Evolutionary conservation across 805 yeast genomes (phyloP), one percentile per base, ranked within the genome.

Genomic region (Yarrowia sp.): DNA sequence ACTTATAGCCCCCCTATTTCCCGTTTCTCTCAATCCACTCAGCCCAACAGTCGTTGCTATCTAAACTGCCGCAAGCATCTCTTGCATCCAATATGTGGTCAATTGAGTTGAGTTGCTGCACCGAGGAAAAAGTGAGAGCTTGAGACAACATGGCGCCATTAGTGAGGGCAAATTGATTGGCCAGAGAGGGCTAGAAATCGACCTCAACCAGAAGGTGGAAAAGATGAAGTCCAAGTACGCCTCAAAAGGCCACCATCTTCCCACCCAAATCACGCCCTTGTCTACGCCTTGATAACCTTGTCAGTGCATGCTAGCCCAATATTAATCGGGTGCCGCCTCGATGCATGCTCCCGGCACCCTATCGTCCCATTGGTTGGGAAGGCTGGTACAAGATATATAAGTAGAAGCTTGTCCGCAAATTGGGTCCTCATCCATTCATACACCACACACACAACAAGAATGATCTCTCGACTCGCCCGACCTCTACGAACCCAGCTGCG

Each of bases 61-160:
- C 46, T 41, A 21, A 41, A 16, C 41, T 46, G 35, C 54, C 30
- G 28, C 40, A 30, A 48, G n/a, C n/a, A n/a, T 3, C 26, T 26
- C 22, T 17, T 12, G 38, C 14, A 11, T 12, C 7, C 38, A 4
- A 12, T 14, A 3, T 11, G 17, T 14, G n/a, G 14, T 33, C 58
- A 51, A 51, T 51, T 51, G 58, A 51, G 58, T 51, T 51, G 58
- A 24, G 24, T 51, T 51, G 58, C 58, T 51, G 58, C 40, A 51
- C 58, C 58, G 41, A 17, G 41, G 40, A 30, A 19, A 51, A 21
- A 16, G n/a, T n/a, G 41, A 17, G 54, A 48, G 54, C 54, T 48
- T 48, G 38, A 48, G 26, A 19, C 58, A 51, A 22, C 3, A 51
- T 51, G 58, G 58, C 58, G 58, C 58, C 58, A 51, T 35, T 33